Base-by-base conservation (phyloP, 2,329 filamentous ascomycete genomes). In the Colletotrichum nymphaeae region DNA sequence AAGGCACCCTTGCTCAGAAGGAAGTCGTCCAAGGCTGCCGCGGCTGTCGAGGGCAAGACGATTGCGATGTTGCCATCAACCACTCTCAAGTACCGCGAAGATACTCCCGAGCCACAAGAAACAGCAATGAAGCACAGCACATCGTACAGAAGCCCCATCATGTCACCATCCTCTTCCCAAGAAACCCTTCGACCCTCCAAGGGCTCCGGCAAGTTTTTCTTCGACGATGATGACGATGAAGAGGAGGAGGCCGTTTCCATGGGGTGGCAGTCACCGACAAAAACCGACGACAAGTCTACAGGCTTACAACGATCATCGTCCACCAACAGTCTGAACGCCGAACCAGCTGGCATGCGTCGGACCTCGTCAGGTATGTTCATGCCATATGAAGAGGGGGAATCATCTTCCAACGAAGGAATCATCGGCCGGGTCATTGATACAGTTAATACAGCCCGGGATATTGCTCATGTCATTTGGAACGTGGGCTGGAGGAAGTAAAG, bases 361-460 rank as follows among this genome's bases (percentile, higher is more conserved):
- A 97, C 94, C 24, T 87, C 91, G 63, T 97, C 94, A 52, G 95
- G 95, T 77, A 97, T 97, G 94, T 93, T 97, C 78, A 95, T 97
- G 93, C 94, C 95, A 8, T 93, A 92, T 77, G 93, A 95, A 77
- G 93, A 95, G 77, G 91, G 91, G 73, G 93, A 95, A 76, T 86
- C 82, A 80, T 87, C 82, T 59, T 85, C 87, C 74, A 90, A 85
- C 78, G 86, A 88, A 64, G 93, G 93, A 59, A 87, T 97, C 68
- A 89, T 97, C 79, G 93, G 94, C 74, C 91, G 92, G 78, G 92
- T 97, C 63, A 91, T 95, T 80, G 94, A 97, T 83, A 96, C 94
- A 78, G 90, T 93, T 82, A 93, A 93, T 83, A 93, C 91, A 63
- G 91, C 91, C 76, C 89, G 91, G 78, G 91, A 93, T 78, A 93